Conservation (phyloP, 1,284 basidiomycete genomes). For the Phenoliferia sp. region DNA sequence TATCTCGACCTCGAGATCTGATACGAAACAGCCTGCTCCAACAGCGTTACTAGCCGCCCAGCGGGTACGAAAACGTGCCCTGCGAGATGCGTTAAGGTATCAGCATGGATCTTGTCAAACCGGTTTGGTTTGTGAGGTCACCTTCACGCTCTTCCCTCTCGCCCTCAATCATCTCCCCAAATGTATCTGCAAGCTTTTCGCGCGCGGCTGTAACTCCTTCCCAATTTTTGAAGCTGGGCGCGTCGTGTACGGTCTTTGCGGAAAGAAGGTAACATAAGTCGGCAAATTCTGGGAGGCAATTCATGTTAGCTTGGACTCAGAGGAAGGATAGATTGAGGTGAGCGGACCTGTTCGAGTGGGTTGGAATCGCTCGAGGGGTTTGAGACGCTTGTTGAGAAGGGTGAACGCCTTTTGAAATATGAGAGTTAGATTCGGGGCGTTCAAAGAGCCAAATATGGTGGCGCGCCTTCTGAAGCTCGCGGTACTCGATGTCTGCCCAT, state of each 20-base stretch:
- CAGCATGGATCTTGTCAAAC: not conserved
- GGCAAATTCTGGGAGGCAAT: slow-evolving; percentile 43
- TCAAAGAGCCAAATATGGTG: not conserved
- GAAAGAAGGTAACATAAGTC: slow-evolving; percentile 49
- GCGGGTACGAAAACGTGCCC: slow-evolving; percentile 42
- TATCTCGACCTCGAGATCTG: slow-evolving; percentile 45
- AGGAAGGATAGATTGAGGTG: not conserved
- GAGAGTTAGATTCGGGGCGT: not conserved
- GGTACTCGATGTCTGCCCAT: slow-evolving; percentile 49
- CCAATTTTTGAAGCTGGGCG: slow-evolving; percentile 48
- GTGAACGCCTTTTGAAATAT: slow-evolving; percentile 45
- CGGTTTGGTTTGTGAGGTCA: not conserved
- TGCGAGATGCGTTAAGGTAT: slow-evolving; percentile 1
- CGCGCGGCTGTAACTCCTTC: slow-evolving; percentile 45
- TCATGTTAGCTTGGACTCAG: not conserved
- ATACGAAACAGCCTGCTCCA: slow-evolving; percentile 49
- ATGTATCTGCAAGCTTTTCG: slow-evolving; percentile 44
- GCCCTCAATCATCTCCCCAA: slow-evolving; percentile 17
- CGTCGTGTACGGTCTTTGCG: slow-evolving; percentile 48
- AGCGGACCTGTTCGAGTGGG: slow-evolving; percentile 29
- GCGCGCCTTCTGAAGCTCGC: slow-evolving; percentile 41
- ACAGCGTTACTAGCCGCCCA: slow-evolving; percentile 44
- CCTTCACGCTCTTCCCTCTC: slow-evolving; percentile 10
- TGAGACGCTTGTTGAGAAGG: slow-evolving; percentile 48
- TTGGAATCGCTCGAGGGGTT: slow-evolving; percentile 51